Conservation (phyloP, 371 early-diverging fungal species). For the Zancudomyces culisetae region DNA sequence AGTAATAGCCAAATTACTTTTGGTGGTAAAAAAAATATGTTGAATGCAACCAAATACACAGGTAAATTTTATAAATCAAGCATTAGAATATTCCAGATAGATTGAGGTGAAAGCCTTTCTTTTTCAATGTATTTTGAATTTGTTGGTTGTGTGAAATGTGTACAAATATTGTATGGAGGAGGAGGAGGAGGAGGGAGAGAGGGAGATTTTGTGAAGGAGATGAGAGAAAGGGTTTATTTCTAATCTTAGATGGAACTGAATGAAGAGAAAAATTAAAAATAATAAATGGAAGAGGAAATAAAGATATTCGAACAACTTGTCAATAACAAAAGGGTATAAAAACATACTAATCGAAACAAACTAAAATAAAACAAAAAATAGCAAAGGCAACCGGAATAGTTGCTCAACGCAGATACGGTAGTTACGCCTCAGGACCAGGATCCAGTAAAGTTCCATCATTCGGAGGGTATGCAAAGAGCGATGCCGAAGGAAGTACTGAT, state of each 20-base stretch:
- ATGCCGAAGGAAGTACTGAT: slow-evolving; percentile 24
- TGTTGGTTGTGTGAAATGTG: too few species aligned
- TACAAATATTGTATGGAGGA: too few species aligned
- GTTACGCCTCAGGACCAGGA: slow-evolving; percentile 22
- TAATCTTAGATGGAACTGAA: not conserved
- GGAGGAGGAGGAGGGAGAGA: too few species aligned
- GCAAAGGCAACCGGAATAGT: not conserved
- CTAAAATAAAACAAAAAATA: not conserved
- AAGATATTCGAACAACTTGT: not conserved
- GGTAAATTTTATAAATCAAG: not conserved
- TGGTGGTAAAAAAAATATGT: not conserved
- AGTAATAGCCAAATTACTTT: not conserved
- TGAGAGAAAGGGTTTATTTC: too few species aligned
- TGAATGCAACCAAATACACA: not conserved
- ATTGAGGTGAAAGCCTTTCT: not conserved
- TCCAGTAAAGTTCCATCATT: slow-evolving; percentile 22
- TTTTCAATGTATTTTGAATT: too few species aligned
- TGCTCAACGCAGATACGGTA: slow-evolving; percentile 22
- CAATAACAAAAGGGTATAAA: not conserved
- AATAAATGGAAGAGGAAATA: too few species aligned
- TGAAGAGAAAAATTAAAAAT: not conserved
- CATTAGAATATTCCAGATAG: slow-evolving; percentile 1
- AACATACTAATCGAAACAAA: not conserved
- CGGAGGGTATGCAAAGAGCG: slow-evolving; percentile 27
- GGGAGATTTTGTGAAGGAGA: too few species aligned